Evolutionary conservation across 306 rosid genomes (phyloP).

Genomic region (Crotalaria pallida): DNA sequence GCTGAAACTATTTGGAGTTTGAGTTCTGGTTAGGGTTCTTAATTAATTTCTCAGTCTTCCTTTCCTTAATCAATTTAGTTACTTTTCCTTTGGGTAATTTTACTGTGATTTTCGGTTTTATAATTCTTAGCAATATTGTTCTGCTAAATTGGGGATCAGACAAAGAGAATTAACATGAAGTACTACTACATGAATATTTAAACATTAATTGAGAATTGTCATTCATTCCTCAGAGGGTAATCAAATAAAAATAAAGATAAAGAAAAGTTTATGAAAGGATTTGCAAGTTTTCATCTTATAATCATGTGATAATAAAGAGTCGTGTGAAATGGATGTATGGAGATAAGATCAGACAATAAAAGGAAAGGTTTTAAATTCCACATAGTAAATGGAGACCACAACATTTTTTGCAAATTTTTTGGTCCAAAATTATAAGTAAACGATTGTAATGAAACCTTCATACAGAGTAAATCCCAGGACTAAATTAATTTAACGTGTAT

Average conservation of each 20-base stretch:
- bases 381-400: too few species aligned
- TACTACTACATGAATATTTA: too few species aligned
- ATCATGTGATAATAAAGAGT: not conserved
- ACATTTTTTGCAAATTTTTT: too few species aligned
- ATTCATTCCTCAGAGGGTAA: not conserved
- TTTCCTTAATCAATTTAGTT: not conserved
- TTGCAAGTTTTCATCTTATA: not conserved
- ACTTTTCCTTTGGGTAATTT: not conserved
- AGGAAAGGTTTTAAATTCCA: not conserved
- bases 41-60: not conserved
- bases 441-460: too few species aligned
- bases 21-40: constrained; percentile 42
- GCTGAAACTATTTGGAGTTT: constrained; percentile 24
- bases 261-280: not conserved
- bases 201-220: not conserved
- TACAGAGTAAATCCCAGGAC: too few species aligned
- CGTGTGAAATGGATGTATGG: not conserved
- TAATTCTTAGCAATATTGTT: not conserved
- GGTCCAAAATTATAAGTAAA: too few species aligned
- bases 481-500: constrained; percentile 27
- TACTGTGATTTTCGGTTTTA: not conserved
- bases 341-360: constrained; percentile 21
- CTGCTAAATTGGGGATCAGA: not conserved
- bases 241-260: not conserved
- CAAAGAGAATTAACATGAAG: not conserved